Base-by-base conservation (phyloP, 2,329 filamentous ascomycete species). In the Paraconiothyrium sp. region DNA sequence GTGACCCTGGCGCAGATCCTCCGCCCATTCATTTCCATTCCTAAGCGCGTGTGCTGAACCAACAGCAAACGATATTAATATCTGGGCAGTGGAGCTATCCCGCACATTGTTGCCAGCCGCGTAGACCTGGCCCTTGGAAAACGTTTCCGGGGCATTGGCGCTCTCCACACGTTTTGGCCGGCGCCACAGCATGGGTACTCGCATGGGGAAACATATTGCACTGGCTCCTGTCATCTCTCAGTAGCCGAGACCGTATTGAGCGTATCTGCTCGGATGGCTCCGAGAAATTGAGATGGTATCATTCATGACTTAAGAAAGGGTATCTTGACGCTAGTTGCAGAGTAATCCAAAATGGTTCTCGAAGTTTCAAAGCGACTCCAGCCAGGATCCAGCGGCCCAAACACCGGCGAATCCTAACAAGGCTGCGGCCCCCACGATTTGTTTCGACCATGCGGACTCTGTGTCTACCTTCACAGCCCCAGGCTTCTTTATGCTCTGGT, bases 351-450 rank as follows among this genome's bases (percentile, higher is more conserved):
- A 48, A 24, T 34, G 16, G 7, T n/a, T 24, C 11, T 49, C 54
- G 1, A 27, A 5, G 30, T 24, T 44, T 64, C 61, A 71, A 43
- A 68, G 58, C 22, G 73, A 69, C 58, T 81, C 79, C 1, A 80
- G 60, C 73, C 72, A 80, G 32, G 77, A 79, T 7, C 77, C 80
- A 39, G 72, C 78, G 13, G 75, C 64, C 81, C 81, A 83, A 4
- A 77, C 68, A 6, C 75, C 76, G 13, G 75, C 76, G 63, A 79
- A 77, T 4, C 77, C 80, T 6, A 77, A 59, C 54, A 82, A 62
- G 0, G 79, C 78, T 8, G 73, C 75, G 30, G 76, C 75, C 22
- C 81, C 81, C 30, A 79, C 68, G 14, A 72, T 64, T 61, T 81
- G 78, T 61, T 80, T 82, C 8, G 72, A 59, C 78, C 79, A 82